Evolutionary conservation across 2,329 filamentous ascomycete species (phyloP).

Genomic region (Calonectria henricotiae): DNA sequence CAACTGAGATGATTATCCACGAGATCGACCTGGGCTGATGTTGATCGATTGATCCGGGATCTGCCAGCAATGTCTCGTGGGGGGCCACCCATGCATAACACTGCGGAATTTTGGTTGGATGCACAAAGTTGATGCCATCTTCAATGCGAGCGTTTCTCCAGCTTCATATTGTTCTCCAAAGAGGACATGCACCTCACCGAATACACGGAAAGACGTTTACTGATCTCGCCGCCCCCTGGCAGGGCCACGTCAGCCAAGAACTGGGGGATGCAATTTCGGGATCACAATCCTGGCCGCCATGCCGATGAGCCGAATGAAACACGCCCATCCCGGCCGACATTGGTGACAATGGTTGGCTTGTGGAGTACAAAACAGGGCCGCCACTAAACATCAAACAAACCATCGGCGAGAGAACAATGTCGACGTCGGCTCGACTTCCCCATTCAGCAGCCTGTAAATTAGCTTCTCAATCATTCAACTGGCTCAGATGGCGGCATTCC

Average conservation of each 20-base stretch:
- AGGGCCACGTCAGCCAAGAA: constrained; percentile 30
- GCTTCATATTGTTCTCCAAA: not conserved
- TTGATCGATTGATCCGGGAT: not conserved
- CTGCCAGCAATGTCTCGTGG: not conserved
- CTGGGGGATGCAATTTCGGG: not conserved
- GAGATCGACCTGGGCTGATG: not conserved
- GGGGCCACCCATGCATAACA: not conserved
- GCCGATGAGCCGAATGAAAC: constrained; percentile 23
- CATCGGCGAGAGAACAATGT: not conserved
- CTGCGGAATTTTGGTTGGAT: not conserved
- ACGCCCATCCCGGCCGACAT: constrained; percentile 15
- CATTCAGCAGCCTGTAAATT: not conserved
- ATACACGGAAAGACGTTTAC: not conserved
- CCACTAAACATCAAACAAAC: constrained; percentile 29
- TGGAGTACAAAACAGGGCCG: constrained; percentile 20
- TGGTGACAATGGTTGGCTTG: not conserved
- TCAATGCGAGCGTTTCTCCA: not conserved
- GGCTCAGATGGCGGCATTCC: not conserved
- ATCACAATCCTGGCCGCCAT: constrained; percentile 3
- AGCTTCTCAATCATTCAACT: not conserved
- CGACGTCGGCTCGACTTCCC: constrained; percentile 5
- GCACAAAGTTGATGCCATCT: not conserved
- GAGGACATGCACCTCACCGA: not conserved
- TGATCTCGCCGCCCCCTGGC: not conserved
- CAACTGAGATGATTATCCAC: not conserved